phyloP scores from a whole-genome alignment of 2,329 filamentous ascomycete species.

The Colletotrichum higginsianum region DNA sequence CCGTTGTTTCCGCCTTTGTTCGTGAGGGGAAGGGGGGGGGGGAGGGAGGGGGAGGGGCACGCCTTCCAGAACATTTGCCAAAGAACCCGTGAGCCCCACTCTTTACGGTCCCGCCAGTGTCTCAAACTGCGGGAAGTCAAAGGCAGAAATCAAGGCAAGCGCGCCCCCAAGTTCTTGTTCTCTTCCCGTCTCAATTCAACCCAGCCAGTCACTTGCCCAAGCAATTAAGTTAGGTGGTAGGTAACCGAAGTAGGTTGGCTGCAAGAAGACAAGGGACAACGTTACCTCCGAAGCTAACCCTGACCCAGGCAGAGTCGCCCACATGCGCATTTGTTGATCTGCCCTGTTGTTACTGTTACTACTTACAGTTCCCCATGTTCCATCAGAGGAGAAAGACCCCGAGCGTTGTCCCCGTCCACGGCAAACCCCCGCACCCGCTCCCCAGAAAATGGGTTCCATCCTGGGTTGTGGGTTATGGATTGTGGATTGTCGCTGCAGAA shows the following conservation, averaged over 20 bases:
- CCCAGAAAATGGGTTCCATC: slow-evolving; percentile 38
- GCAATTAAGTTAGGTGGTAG: neutral
- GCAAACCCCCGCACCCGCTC: slow-evolving; percentile 33
- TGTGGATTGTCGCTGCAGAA: slow-evolving; percentile 17
- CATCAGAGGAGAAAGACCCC: neutral
- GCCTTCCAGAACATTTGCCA: slow-evolving; percentile 1
- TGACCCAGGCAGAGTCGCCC: slow-evolving; percentile 6
- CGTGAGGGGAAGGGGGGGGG: too few relatives aligned
- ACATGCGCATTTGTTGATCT: slow-evolving; percentile 22
- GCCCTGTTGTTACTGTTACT: neutral
- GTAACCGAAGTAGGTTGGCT: neutral
- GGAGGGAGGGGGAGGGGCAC: neutral
- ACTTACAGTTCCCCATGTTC: slow-evolving; percentile 1
- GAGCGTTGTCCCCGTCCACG: slow-evolving; percentile 6
- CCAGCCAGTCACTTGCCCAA: neutral
- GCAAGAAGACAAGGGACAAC: neutral
- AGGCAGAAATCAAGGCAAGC: neutral
- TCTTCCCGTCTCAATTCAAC: slow-evolving; percentile 9
- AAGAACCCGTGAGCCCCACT: neutral
- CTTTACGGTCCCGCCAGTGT: neutral
- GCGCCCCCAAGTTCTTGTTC: neutral
- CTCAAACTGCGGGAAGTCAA: neutral
- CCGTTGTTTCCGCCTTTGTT: too few relatives aligned
- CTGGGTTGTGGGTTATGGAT: neutral
- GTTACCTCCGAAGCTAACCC: neutral